Evolutionary conservation across 2,329 filamentous ascomycete genomes (phyloP).

Genomic region (Alternaria ethzedia): DNA sequence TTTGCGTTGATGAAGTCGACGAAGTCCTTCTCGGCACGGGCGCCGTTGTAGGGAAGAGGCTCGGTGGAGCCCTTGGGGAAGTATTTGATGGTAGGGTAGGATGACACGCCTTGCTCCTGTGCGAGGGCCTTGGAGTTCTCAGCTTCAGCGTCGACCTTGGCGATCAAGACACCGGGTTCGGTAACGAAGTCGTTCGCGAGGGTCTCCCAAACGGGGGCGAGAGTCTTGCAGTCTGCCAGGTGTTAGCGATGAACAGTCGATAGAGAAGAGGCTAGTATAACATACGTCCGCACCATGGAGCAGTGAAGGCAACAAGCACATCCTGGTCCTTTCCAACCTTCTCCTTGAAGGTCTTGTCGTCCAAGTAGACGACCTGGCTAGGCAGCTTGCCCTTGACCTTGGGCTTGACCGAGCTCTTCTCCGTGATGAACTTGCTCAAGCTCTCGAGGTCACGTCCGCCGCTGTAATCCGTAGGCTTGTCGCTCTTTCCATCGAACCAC

Average conservation of each 20-base stretch:
- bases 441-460: slow-evolving; percentile 88
- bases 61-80: slow-evolving; percentile 85
- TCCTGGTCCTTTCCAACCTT: slow-evolving; percentile 84
- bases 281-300: slow-evolving; percentile 98
- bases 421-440: slow-evolving; percentile 77
- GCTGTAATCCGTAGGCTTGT: slow-evolving; percentile 82
- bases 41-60: slow-evolving; percentile 73
- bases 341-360: slow-evolving; percentile 77
- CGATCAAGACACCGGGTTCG: slow-evolving; percentile 82
- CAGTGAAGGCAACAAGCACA: slow-evolving; percentile 94
- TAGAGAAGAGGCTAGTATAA: slow-evolving; percentile 37
- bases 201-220: slow-evolving; percentile 89
- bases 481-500: slow-evolving; percentile 95
- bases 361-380: slow-evolving; percentile 80
- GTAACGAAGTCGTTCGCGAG: slow-evolving; percentile 80
- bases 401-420: slow-evolving; percentile 85
- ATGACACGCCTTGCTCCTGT: slow-evolving; percentile 75
- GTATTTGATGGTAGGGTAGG: slow-evolving; percentile 98
- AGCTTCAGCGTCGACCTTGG: slow-evolving; percentile 94
- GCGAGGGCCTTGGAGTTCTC: slow-evolving; percentile 82
- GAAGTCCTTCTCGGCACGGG: slow-evolving; percentile 77
- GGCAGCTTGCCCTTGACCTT: slow-evolving; percentile 76
- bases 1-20: slow-evolving; percentile 86
- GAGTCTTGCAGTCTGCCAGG: slow-evolving; percentile 86
- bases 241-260: slow-evolving; percentile 12